Percentiles rank a stretch among this genome's conserved stretches.
Conservation (phyloP, 805 yeast genomes). For the Wickerhamomyces sydowiorum region DNA sequence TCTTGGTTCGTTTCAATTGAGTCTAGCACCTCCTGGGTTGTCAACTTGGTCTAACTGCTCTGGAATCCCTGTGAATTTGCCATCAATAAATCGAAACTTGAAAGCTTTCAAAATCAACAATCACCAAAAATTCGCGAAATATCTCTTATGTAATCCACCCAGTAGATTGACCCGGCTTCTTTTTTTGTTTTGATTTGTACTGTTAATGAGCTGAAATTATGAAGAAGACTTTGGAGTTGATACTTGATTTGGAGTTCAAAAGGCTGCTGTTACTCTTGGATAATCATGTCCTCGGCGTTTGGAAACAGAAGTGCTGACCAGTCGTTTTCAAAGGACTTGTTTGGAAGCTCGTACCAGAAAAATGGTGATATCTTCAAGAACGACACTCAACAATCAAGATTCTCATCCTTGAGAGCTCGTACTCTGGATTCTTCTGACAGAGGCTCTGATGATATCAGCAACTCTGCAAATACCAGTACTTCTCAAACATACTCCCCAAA, state of each 20-base stretch:
- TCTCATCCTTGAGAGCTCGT: conserved; percentile 15
- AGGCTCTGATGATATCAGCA: conserved; percentile 15
- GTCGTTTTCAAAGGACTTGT: conserved; percentile 19
- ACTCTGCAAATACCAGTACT: conserved; percentile 1
- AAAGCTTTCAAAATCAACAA: not conserved
- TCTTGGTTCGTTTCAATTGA: not conserved
- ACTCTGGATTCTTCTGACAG: conserved; percentile 12
- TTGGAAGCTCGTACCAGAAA: conserved; percentile 19
- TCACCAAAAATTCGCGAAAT: not conserved
- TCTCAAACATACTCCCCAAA: conserved; percentile 13
- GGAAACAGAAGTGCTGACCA: conserved; percentile 6
- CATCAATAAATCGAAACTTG: not conserved
- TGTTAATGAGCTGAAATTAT: not conserved
- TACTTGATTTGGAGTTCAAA: no score
- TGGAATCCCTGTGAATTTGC: not conserved
- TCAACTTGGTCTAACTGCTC: not conserved
- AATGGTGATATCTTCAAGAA: conserved; percentile 17
- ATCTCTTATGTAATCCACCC: no score
- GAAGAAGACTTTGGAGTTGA: no score
- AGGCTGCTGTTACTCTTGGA: no score
- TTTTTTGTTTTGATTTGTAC: not conserved
- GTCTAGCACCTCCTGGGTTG: not conserved
- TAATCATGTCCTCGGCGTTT: not conserved
- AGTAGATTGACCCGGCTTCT: no score
- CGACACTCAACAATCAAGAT: conserved; percentile 15